These are phyloP conservation scores for Cryptococcus sp. DNA, from an alignment of 1,284 basidiomycete species.

Conservation along the genomic window DNA sequence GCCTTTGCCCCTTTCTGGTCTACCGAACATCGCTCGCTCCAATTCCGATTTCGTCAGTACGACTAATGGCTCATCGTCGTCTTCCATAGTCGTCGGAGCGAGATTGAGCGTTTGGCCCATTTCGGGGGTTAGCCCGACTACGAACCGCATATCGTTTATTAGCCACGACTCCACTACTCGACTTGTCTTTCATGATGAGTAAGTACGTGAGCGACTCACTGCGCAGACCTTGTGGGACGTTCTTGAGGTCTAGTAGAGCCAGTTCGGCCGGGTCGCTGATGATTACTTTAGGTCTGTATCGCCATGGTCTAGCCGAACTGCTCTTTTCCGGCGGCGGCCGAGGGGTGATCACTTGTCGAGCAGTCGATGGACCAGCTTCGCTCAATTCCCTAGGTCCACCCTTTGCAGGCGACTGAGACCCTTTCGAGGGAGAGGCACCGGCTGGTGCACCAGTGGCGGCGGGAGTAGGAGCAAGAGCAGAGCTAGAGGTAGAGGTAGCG, in stretches of 20 bases:
- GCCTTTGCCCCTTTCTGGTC: constrained; percentile 2
- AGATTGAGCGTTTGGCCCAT: background rate
- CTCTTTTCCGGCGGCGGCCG: background rate
- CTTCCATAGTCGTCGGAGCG: background rate
- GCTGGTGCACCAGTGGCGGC: background rate
- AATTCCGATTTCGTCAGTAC: background rate
- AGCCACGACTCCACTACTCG: background rate
- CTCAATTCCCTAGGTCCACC: background rate
- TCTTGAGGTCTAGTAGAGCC: constrained; percentile 13
- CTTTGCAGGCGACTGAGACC: background rate
- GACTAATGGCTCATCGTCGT: background rate
- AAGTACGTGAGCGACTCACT: constrained; percentile 9
- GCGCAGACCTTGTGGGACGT: constrained; percentile 12
- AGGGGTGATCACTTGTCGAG: background rate
- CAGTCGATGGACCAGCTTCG: background rate
- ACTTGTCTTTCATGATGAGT: background rate
- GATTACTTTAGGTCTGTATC: background rate
- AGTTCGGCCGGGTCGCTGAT: constrained; percentile 10
- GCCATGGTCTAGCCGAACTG: background rate
- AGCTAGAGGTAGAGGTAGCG: background rate
- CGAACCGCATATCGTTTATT: background rate
- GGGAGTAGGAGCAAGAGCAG: background rate
- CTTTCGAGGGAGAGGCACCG: background rate
- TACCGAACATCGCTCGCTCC: background rate
- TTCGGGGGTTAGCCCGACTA: background rate